Conservation (phyloP, 1,284 basidiomycete genomes). For the Ustilago esculenta region DNA sequence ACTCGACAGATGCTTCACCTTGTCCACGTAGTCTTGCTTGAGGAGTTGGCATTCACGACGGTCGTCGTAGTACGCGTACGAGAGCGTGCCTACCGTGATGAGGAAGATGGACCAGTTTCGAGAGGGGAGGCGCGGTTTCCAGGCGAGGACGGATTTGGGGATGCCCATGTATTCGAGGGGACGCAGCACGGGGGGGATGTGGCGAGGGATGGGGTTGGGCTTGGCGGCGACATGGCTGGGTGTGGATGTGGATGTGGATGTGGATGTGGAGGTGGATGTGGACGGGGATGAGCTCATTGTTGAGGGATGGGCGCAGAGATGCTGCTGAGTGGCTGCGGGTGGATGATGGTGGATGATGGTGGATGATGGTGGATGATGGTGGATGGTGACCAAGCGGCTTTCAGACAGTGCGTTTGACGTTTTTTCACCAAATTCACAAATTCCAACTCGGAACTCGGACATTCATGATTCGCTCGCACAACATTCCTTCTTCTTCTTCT, state of each 20-base stretch:
- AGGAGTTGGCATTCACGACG: conserved; percentile 80
- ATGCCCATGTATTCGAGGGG: conserved; percentile 70
- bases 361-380: too few relatives aligned
- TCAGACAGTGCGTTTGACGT: too few relatives aligned
- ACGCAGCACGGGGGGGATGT: conserved; percentile 50
- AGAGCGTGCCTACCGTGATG: conserved; percentile 76
- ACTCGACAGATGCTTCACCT: conserved; percentile 80
- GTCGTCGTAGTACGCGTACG: conserved; percentile 85
- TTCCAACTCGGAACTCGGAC: conserved; percentile 9
- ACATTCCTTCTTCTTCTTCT: background rate
- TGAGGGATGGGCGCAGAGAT: too few relatives aligned
- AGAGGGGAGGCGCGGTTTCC: conserved; percentile 76
- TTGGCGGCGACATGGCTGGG: conserved; percentile 18
- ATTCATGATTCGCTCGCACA: background rate
- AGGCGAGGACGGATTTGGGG: conserved; percentile 68
- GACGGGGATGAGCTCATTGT: too few relatives aligned
- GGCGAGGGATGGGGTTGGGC: conserved; percentile 36
- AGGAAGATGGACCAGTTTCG: conserved; percentile 94
- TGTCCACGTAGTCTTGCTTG: conserved; percentile 79
- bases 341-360: too few relatives aligned
- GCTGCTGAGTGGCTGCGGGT: conserved; percentile 2
- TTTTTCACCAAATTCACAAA: too few relatives aligned
- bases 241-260: conserved; percentile 11
- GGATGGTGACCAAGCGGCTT: too few relatives aligned
- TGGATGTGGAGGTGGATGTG: background rate